A percentile compares a stretch with the other conserved stretches of the same genome.
Evolutionary conservation across 140 eudicot genomes (phyloP).

Genomic region (Erigeron philadelphicus): DNA sequence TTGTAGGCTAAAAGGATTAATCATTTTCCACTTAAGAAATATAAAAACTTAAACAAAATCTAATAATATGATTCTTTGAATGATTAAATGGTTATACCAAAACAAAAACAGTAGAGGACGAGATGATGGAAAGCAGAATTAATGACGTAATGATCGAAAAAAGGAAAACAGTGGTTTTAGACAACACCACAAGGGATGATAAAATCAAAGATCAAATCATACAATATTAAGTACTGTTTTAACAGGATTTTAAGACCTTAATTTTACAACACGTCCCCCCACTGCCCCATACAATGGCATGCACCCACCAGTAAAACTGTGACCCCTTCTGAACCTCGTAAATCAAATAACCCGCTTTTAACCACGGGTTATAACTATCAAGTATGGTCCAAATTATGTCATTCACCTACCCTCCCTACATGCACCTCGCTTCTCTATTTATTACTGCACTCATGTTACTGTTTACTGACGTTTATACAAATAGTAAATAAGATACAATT

Average conservation of each 20-base stretch:
- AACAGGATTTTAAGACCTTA: slow-evolving; percentile 22
- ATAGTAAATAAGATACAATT: no score
- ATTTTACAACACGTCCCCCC: slow-evolving; percentile 27
- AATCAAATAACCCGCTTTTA: slow-evolving; percentile 26
- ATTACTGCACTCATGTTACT: background rate
- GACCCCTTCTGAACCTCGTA: slow-evolving; percentile 36
- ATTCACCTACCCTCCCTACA: slow-evolving; percentile 20
- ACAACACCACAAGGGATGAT: slow-evolving; percentile 12
- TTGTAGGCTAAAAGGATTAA: no score
- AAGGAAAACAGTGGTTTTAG: slow-evolving; percentile 7
- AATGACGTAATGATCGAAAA: slow-evolving; percentile 18
- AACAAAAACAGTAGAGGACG: background rate
- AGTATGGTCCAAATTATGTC: slow-evolving; percentile 13
- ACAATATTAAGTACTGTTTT: slow-evolving; percentile 31
- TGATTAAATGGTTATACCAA: no score
- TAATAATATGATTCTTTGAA: background rate
- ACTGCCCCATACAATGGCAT: slow-evolving; percentile 16
- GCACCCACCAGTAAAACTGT: slow-evolving; percentile 27
- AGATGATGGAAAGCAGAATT: background rate
- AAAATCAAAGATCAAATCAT: slow-evolving; percentile 25
- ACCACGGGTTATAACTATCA: slow-evolving; percentile 31
- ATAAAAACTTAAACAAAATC: background rate
- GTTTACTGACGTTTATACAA: background rate
- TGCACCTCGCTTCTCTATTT: slow-evolving; percentile 20
- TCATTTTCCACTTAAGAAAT: no score